Base-by-base conservation (phyloP, 768 basidiomycete genomes). In the Boletales sp. region DNA sequence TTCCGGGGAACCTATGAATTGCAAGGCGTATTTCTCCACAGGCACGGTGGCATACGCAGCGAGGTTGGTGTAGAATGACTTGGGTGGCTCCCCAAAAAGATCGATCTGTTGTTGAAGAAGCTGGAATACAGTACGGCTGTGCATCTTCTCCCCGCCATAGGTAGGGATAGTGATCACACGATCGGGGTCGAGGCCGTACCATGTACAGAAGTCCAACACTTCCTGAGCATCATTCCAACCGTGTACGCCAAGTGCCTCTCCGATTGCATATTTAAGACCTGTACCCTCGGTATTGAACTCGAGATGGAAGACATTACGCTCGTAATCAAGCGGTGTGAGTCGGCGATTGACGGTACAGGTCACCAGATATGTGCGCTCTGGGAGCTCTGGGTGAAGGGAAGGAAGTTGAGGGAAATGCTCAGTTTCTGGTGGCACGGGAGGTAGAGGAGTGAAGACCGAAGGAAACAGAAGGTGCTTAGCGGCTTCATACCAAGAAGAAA, bases 261-360 rank as follows among this genome's bases (percentile, higher is more conserved):
- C 96, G 49, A 98, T 92, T 33, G 82, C 84, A 69, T 99, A 99
- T 70, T 87, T 92, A 54, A 99, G 78, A 9, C 94, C 94, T 19
- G 96, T 99, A 31, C 90, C 90, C 25, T 80, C 74, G 3, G 90
- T 92, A 66, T 94, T 84, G 65, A 99, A 94, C 73, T 97, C 96
- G 58, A 99, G 79, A 72, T 99, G 96, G 78, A 98, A 98, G 31
- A 99, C 94, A 70, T 99, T 98, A 58, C 96, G 90, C 69, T 97
- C 89, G 71, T 99, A 99, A 54, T 95, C 93, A 57, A 82, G 69
- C 31, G 96, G 96, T 1, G 96, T 98, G 42, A 99, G 81, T 31
- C 96, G 90, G 39, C 86, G 84, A 73, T 97, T 98, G 68, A 96
- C 94, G 7, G 85, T 82, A 68, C 93, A 94, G 9, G 90, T 95